These are phyloP conservation scores for Neonectria sp. DNA, from an alignment of 2,329 filamentous ascomycete genomes.

Conservation along the genomic window DNA sequence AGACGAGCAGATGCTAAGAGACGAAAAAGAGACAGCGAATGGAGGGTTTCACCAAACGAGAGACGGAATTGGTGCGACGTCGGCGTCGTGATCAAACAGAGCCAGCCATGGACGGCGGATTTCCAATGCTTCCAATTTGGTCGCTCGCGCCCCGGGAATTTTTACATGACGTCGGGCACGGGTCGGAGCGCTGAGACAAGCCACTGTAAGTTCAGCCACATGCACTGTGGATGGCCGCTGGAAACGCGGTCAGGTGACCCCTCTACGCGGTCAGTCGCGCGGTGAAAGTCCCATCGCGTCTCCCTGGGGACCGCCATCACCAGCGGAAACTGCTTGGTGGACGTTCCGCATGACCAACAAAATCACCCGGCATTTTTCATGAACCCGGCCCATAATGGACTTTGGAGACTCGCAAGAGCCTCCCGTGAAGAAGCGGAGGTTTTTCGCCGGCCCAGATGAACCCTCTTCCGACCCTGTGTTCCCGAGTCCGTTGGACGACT, in stretches of 20 bases:
- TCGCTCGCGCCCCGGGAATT: slow-evolving; percentile 30
- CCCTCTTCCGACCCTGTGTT: slow-evolving; percentile 45
- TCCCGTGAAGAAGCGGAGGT: slow-evolving; percentile 61
- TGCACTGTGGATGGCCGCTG: slow-evolving; percentile 8
- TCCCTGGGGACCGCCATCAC: slow-evolving; percentile 41
- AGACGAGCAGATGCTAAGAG: slow-evolving; percentile 18
- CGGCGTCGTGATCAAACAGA: slow-evolving; percentile 32
- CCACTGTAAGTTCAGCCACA: slow-evolving; percentile 25
- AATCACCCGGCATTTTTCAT: slow-evolving; percentile 29
- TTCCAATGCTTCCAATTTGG: slow-evolving; percentile 40
- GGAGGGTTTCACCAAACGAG: slow-evolving; percentile 14
- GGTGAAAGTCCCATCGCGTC: slow-evolving; percentile 54
- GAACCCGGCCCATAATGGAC: slow-evolving; percentile 54
- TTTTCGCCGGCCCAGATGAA: slow-evolving; percentile 55
- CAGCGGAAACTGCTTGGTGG: slow-evolving; percentile 15
- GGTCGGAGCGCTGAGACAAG: slow-evolving; percentile 16
- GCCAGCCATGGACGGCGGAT: slow-evolving; percentile 44
- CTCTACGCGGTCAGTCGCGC: slow-evolving; percentile 56
- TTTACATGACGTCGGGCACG: slow-evolving; percentile 48
- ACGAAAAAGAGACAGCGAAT: slow-evolving; percentile 1
- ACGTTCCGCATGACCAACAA: slow-evolving; percentile 18
- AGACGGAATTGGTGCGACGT: slow-evolving; percentile 28
- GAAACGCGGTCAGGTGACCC: slow-evolving; percentile 58
- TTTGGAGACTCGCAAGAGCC: slow-evolving; percentile 57
- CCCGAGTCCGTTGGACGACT: slow-evolving; percentile 42